phyloP scores from a whole-genome alignment of 306 rosid species.

The Rubus idaeus region DNA sequence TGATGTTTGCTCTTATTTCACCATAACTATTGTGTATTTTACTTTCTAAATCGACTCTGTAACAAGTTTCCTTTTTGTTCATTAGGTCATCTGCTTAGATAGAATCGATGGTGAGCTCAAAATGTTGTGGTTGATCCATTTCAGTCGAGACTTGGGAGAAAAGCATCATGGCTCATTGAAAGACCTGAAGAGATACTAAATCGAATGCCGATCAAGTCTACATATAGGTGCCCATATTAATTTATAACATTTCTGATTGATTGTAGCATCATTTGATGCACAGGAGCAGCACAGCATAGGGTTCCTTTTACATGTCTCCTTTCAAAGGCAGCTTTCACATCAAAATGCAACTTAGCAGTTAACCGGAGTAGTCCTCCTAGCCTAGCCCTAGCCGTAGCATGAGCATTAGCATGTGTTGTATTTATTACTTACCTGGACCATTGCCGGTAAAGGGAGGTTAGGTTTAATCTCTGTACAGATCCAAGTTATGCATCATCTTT shows the following conservation, averaged over 20 bases:
- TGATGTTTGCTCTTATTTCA: background rate
- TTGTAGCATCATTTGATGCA: background rate
- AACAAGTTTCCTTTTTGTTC: conserved; percentile 3
- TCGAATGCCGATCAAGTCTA: conserved; percentile 3
- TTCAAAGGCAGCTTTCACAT: conserved; percentile 3
- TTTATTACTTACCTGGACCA: conserved; percentile 6
- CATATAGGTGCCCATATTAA: background rate
- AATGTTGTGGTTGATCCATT: conserved; percentile 1
- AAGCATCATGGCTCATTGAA: background rate
- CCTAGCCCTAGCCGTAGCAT: background rate
- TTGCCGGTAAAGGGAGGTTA: background rate
- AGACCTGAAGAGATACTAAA: conserved; percentile 3
- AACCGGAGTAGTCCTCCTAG: background rate
- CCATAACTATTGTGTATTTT: background rate
- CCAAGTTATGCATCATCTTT: background rate
- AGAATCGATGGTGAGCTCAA: conserved; percentile 2
- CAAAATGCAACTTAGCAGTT: background rate
- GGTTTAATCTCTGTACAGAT: conserved; percentile 15
- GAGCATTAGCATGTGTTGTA: background rate
- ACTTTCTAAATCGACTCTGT: background rate
- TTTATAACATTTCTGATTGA: background rate
- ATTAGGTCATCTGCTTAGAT: conserved; percentile 24
- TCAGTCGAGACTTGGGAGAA: background rate
- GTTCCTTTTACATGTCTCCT: background rate
- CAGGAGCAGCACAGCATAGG: conserved; percentile 5